phyloP scores from a whole-genome alignment of 2,329 filamentous ascomycete species.

The Fusarium circinatum region DNA sequence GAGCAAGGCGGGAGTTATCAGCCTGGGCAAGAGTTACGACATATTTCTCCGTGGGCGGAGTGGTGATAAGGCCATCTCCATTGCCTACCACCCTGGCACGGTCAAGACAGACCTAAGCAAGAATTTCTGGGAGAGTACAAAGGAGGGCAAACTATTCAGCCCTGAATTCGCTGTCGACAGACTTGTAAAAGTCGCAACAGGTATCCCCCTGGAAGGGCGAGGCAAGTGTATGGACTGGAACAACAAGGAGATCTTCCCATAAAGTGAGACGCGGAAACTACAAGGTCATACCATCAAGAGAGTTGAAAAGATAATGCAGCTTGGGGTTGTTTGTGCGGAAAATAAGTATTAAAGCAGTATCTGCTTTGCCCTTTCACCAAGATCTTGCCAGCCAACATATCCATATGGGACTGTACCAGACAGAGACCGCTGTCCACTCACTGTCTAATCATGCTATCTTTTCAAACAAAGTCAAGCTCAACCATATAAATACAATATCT shows the following conservation, averaged over 20 bases:
- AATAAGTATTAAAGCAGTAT: conserved; percentile 38
- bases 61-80: conserved; percentile 70
- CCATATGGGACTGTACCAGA: conserved; percentile 16
- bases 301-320: neutral
- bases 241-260: conserved; percentile 61
- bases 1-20: conserved; percentile 79
- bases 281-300: neutral
- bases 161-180: conserved; percentile 73
- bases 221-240: conserved; percentile 78
- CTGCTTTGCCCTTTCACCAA: conserved; percentile 30
- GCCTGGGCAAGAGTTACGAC: conserved; percentile 77
- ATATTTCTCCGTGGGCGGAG: conserved; percentile 68
- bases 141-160: conserved; percentile 70
- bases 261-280: neutral
- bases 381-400: conserved; percentile 18
- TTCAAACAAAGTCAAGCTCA: conserved; percentile 1
- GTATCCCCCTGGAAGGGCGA: conserved; percentile 61
- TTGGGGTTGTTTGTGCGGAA: neutral
- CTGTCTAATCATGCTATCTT: conserved; percentile 8
- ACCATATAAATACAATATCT: neutral
- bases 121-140: conserved; percentile 76
- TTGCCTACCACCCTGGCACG: conserved; percentile 83
- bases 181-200: conserved; percentile 67
- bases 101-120: conserved; percentile 79
- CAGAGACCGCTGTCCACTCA: conserved; percentile 1